phyloP scores from a whole-genome alignment of 2,329 filamentous ascomycete genomes.

The Nothomitra cinnamomea region DNA sequence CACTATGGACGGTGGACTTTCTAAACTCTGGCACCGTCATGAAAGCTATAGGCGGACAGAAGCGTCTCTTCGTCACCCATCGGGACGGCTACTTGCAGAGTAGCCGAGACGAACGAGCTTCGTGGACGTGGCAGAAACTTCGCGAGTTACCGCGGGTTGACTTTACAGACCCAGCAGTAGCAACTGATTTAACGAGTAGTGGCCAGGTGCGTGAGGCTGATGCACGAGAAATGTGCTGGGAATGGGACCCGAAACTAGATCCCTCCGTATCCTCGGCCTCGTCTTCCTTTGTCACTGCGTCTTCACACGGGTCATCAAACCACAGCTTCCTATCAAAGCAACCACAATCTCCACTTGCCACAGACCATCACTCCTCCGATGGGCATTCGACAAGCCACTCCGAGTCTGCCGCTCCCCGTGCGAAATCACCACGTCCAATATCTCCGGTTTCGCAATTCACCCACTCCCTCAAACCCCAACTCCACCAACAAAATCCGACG shows the following conservation, averaged over 20 bases:
- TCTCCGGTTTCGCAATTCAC: slow-evolving; percentile 1
- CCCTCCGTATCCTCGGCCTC: slow-evolving; percentile 27
- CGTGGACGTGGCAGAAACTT: slow-evolving; percentile 57
- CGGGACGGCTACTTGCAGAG: slow-evolving; percentile 59
- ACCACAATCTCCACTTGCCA: not conserved
- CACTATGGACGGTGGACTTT: slow-evolving; percentile 55
- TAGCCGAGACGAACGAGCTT: slow-evolving; percentile 31
- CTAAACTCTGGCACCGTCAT: slow-evolving; percentile 55
- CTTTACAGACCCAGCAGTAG: not conserved
- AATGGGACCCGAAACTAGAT: slow-evolving; percentile 48
- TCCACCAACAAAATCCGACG: slow-evolving; percentile 19
- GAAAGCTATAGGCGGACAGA: slow-evolving; percentile 42
- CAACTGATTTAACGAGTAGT: slow-evolving; percentile 14
- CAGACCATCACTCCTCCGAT: not conserved
- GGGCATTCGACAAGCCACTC: too few relatives aligned
- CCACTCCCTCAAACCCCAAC: slow-evolving; percentile 17
- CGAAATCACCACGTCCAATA: not conserved
- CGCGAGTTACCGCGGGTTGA: slow-evolving; percentile 37
- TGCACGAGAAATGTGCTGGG: slow-evolving; percentile 49
- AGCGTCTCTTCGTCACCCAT: slow-evolving; percentile 59
- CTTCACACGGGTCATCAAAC: slow-evolving; percentile 1
- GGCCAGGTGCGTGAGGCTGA: slow-evolving; percentile 40
- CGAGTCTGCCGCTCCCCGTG: not conserved
- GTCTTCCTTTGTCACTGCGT: not conserved
- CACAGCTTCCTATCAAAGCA: not conserved